phyloP scores from a whole-genome alignment of 805 yeast species.

The Ogataea ganodermae region DNA sequence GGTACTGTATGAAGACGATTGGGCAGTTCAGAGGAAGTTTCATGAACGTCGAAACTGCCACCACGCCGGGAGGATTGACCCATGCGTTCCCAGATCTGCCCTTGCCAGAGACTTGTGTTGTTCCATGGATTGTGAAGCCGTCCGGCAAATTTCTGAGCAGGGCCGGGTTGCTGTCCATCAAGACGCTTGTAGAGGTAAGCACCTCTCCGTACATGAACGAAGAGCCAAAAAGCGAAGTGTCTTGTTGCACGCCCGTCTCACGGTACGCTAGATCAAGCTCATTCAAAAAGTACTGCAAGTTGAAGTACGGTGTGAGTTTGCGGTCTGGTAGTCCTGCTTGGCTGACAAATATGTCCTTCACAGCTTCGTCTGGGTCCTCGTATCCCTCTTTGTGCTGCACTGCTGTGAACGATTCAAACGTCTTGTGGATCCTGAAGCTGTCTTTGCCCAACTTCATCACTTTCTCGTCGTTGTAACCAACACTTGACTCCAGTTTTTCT shows the following conservation, averaged over 20 bases:
- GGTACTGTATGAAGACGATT: constrained; percentile 83
- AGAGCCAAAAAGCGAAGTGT: constrained; percentile 54
- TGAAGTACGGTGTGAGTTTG: constrained; percentile 71
- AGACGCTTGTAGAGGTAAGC: constrained; percentile 79
- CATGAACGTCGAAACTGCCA: constrained; percentile 76
- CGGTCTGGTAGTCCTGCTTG: constrained; percentile 45
- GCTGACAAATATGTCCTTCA: constrained; percentile 57
- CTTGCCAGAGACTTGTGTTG: constrained; percentile 84
- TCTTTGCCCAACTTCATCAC: constrained; percentile 56
- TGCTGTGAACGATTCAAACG: constrained; percentile 31
- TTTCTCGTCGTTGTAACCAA: constrained; percentile 42
- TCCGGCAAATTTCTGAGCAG: constrained; percentile 63
- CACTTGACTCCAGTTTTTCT: constrained; percentile 29
- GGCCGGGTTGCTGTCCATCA: constrained; percentile 71
- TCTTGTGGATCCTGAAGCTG: constrained; percentile 51
- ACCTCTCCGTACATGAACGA: constrained; percentile 80
- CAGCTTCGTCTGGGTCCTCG: constrained; percentile 56
- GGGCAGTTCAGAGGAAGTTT: constrained; percentile 54
- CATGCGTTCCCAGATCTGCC: constrained; percentile 96
- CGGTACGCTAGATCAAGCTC: constrained; percentile 40
- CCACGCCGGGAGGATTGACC: constrained; percentile 92
- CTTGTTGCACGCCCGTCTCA: constrained; percentile 26
- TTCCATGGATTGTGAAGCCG: constrained; percentile 71
- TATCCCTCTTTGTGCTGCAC: constrained; percentile 36
- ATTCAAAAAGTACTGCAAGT: constrained; percentile 56